phyloP scores from a whole-genome alignment of 805 yeast species.

The Suhomyces faveliae region DNA sequence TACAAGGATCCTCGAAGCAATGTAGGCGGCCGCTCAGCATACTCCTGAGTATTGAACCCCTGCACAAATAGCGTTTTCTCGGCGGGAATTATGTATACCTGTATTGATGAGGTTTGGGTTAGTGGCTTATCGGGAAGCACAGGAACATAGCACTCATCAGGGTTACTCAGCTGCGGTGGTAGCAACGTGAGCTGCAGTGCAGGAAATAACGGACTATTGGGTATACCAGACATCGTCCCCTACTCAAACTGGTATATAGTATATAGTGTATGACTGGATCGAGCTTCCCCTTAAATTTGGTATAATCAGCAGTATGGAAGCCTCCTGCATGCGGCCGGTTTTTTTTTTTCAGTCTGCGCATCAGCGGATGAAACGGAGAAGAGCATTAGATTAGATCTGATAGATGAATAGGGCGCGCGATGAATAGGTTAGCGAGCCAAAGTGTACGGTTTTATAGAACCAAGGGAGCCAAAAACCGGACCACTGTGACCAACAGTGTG shows the following conservation, averaged over 20 bases:
- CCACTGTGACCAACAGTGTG: not conserved
- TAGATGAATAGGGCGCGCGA: not conserved
- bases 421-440: not conserved
- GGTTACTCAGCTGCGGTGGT: constrained; percentile 2
- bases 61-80: constrained; percentile 79
- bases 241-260: not conserved
- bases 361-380: not conserved
- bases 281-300: not conserved
- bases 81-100: constrained; percentile 70
- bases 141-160: constrained; percentile 25
- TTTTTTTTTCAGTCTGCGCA: not conserved
- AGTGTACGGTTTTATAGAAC: constrained; percentile 8
- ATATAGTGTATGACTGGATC: not conserved
- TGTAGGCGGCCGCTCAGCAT: constrained; percentile 67
- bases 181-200: constrained; percentile 18
- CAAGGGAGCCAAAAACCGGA: constrained; percentile 9
- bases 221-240: not conserved
- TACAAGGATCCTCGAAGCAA: constrained; percentile 77
- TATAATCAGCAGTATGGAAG: not conserved
- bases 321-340: not conserved
- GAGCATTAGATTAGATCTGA: not conserved
- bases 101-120: constrained; percentile 62
- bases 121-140: constrained; percentile 56
- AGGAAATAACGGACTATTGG: constrained; percentile 25
- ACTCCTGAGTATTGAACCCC: constrained; percentile 73